Evolutionary conservation across 2,329 filamentous ascomycete species (phyloP).

Genomic region (Venturia effusa): DNA sequence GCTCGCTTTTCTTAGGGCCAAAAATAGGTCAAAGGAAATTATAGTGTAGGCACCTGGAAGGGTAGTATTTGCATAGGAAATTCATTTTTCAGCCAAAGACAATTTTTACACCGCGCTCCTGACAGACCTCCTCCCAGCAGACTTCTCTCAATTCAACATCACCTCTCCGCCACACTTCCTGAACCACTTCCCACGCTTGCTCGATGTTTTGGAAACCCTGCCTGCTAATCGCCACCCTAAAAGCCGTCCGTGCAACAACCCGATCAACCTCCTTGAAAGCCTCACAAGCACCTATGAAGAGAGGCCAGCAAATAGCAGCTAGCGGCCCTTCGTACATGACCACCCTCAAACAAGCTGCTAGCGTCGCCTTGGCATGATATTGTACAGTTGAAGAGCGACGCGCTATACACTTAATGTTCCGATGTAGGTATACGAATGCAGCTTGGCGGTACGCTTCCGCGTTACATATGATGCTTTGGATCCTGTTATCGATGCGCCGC

Average conservation of each 20-base stretch:
- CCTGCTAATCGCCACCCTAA: background rate
- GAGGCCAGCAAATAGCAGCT: background rate
- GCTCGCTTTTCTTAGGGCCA: too few relatives aligned
- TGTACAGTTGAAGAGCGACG: background rate
- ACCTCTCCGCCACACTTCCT: conserved; percentile 4
- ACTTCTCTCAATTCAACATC: background rate
- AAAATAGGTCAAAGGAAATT: too few relatives aligned
- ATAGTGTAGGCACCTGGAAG: too few relatives aligned
- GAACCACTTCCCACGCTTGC: conserved; percentile 2
- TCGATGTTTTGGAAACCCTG: background rate
- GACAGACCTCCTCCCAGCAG: background rate
- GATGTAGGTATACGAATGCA: background rate
- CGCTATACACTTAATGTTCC: background rate
- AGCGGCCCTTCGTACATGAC: conserved; percentile 5
- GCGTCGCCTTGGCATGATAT: background rate
- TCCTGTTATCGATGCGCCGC: background rate
- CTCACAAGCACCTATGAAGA: conserved; percentile 4
- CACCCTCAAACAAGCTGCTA: background rate
- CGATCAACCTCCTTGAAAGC: conserved; percentile 3
- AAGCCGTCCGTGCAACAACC: background rate
- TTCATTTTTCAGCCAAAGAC: conserved; percentile 15
- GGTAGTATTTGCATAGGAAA: too few relatives aligned
- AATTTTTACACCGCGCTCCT: background rate
- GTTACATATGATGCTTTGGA: background rate
- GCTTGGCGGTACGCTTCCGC: conserved; percentile 4